Conservation (phyloP, 2,329 filamentous ascomycete species). For the Fusarium coffeatum region DNA sequence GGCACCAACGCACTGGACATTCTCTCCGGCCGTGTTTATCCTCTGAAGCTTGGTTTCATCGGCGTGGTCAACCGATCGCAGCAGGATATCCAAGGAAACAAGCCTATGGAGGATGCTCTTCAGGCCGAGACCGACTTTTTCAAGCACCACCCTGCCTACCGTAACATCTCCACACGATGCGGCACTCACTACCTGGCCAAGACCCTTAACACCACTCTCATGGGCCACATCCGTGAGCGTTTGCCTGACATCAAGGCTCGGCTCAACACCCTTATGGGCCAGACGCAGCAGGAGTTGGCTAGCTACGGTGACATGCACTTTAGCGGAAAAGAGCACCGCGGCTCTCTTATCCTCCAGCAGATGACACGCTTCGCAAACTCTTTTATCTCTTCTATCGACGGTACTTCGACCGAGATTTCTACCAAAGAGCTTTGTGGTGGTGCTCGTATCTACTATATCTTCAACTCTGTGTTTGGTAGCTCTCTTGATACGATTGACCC, state of each 20-base stretch:
- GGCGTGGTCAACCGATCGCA: constrained; percentile 98
- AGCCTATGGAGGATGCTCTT: constrained; percentile 92
- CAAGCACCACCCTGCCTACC: constrained; percentile 94
- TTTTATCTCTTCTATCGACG: constrained; percentile 98
- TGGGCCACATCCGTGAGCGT: constrained; percentile 95
- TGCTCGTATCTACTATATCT: constrained; percentile 97
- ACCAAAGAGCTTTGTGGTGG: constrained; percentile 97
- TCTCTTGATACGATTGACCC: constrained; percentile 96
- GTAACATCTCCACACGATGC: constrained; percentile 93
- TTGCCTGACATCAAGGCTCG: constrained; percentile 98
- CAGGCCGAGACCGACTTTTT: constrained; percentile 95
- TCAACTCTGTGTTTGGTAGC: constrained; percentile 98
- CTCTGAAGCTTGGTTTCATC: constrained; percentile 96
- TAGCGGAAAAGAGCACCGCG: constrained; percentile 94
- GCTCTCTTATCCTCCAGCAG: constrained; percentile 92
- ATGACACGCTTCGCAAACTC: constrained; percentile 99
- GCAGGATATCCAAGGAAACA: constrained; percentile 96
- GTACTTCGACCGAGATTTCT: constrained; percentile 97
- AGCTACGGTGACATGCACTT: constrained; percentile 99
- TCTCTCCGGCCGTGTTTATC: constrained; percentile 95
- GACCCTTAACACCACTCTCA: constrained; percentile 93
- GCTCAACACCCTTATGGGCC: constrained; percentile 98
- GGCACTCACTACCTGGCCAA: constrained; percentile 95
- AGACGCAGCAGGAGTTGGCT: constrained; percentile 97
- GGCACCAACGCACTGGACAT: constrained; percentile 98